phyloP scores from a whole-genome alignment of 768 basidiomycete species.

The Lentinus tigrinus region DNA sequence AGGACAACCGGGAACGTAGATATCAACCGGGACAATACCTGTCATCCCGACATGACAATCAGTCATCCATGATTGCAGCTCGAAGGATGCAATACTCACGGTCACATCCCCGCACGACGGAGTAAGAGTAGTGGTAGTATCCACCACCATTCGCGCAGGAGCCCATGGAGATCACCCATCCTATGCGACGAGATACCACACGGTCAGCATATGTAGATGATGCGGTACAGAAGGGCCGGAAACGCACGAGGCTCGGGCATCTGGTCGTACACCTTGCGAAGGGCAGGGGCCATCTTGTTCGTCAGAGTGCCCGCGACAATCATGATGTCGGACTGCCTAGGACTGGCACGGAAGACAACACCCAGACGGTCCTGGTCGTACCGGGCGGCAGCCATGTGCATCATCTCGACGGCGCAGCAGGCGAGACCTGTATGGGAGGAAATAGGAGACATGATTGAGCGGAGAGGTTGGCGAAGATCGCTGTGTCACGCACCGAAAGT shows the following conservation, averaged over 20 bases:
- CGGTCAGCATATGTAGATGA: not conserved
- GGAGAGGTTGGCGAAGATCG: not conserved
- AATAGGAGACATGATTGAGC: not conserved
- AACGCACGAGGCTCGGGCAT: conserved; percentile 94
- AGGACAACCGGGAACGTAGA: conserved; percentile 95
- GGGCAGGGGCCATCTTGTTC: conserved; percentile 99
- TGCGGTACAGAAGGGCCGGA: not conserved
- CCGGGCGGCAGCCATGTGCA: conserved; percentile 99
- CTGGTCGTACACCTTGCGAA: conserved; percentile 96
- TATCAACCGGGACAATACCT: conserved; percentile 98
- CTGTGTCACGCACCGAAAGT: conserved; percentile 65
- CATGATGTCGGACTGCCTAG: conserved; percentile 97
- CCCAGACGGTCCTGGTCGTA: conserved; percentile 98
- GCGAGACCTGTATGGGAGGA: conserved; percentile 66
- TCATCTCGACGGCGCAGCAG: conserved; percentile 99
- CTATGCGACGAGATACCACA: conserved; percentile 30
- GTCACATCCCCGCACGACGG: conserved; percentile 97
- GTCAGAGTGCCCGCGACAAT: conserved; percentile 98
- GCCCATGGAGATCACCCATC: conserved; percentile 99
- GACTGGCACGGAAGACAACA: conserved; percentile 98
- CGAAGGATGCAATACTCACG: conserved; percentile 48
- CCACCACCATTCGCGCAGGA: conserved; percentile 99
- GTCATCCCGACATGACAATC: not conserved
- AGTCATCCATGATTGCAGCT: conserved; percentile 1
- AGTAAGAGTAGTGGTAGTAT: conserved; percentile 98